Percentiles rank a stretch among this genome's conserved stretches.
Evolutionary conservation across 2,329 filamentous ascomycete genomes (phyloP).

Genomic region (Exophiala sp.): DNA sequence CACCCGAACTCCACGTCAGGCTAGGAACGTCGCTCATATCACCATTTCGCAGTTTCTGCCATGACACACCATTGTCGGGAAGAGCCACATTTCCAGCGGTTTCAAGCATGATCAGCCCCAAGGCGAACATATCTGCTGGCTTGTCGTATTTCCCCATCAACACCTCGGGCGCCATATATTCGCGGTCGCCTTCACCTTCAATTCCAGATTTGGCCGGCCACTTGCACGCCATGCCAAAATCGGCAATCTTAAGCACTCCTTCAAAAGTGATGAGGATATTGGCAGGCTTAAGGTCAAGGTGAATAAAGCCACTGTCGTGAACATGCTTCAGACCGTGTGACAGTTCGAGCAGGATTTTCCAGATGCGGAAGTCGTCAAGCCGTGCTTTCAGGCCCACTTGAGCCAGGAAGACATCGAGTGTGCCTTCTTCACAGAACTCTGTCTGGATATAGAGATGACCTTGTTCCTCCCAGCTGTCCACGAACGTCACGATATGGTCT

Average conservation of each 20-base stretch:
- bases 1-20: slow-evolving; percentile 72
- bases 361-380: slow-evolving; percentile 95
- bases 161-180: slow-evolving; percentile 94
- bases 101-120: slow-evolving; percentile 92
- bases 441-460: slow-evolving; percentile 93
- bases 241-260: slow-evolving; percentile 63
- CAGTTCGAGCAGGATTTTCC: slow-evolving; percentile 92
- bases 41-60: slow-evolving; percentile 83
- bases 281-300: slow-evolving; percentile 64
- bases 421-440: slow-evolving; percentile 93
- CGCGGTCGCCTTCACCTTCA: slow-evolving; percentile 89
- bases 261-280: slow-evolving; percentile 65
- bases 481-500: slow-evolving; percentile 80
- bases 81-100: slow-evolving; percentile 91
- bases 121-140: slow-evolving; percentile 87
- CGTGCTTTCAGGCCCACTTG: slow-evolving; percentile 78
- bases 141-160: slow-evolving; percentile 83
- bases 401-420: slow-evolving; percentile 79
- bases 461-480: slow-evolving; percentile 84
- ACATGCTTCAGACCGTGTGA: slow-evolving; percentile 81
- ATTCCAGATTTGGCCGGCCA: slow-evolving; percentile 75
- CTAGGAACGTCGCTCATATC: slow-evolving; percentile 86
- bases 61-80: slow-evolving; percentile 86
- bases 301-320: slow-evolving; percentile 78
- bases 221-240: slow-evolving; percentile 68